Evolutionary conservation across 371 early-diverging fungal genomes (phyloP), one percentile per base, ranked within the genome.

Genomic region (Mucor lusitanicus): DNA sequence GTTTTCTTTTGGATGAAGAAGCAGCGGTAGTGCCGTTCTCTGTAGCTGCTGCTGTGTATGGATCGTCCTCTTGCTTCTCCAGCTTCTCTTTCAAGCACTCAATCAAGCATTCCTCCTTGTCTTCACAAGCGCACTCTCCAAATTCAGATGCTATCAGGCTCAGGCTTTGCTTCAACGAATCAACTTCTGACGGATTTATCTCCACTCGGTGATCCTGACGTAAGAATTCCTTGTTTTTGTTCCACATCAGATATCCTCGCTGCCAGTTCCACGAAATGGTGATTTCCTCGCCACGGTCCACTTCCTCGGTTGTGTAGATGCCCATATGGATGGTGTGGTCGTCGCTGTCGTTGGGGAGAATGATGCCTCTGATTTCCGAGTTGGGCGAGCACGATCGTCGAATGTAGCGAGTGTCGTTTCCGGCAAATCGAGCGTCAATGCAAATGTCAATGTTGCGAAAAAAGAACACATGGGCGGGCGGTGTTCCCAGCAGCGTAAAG

Each of bases 241-340:
- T 60, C 69, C 73, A 72, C 44, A 75, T 81, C 28, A 78, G 63
- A 61, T 84, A 85, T n/a, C 85, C 88, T 59, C 68, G 78, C 56
- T 86, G 90, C 92, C 92, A 91, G 42, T 85, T 77, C 91, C 92
- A 93, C 5, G 85, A 88, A 9, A 92, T 61, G 0, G 91, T 91
- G 42, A 95, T 81, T 73, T 95, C 95, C 60, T 92, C 87, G 15
- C 90, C 91, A 21, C 82, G 77, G 33, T 68, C 74, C 6, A 95
- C 85, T 6, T 80, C 79, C 0, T 77, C 77, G n/a, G 79, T 79
- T n/a, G 95, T 80, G 80, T 92, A 93, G 11, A 94, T 73, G 13
- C 90, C 91, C 23, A 95, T 78, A 53, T 89, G 86, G 13, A 93
- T 81, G 13, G 75, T 72, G 32, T 82, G 64, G 33, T 79, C 74